A percentile compares a stretch with the other conserved stretches of the same genome.
Evolutionary conservation across 2,329 filamentous ascomycete species (phyloP).

Genomic region (Neofusicoccum parvum): DNA sequence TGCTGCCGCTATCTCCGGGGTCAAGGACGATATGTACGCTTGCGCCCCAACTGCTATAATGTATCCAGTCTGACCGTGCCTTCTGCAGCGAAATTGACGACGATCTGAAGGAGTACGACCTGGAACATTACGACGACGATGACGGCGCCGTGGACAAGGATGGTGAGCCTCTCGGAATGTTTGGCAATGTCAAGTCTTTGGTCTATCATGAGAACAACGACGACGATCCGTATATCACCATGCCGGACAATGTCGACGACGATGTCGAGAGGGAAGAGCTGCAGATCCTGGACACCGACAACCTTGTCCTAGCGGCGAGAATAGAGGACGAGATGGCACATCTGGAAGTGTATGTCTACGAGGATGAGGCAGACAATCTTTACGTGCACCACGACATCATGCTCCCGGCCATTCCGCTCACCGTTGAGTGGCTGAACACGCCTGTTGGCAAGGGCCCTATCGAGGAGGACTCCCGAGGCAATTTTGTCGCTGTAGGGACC

Average conservation of each 20-base stretch:
- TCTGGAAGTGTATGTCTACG: conserved; percentile 95
- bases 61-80: conserved; percentile 20
- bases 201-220: conserved; percentile 94
- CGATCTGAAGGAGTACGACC: conserved; percentile 92
- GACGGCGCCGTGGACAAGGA: conserved; percentile 68
- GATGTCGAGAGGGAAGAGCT: conserved; percentile 92
- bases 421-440: conserved; percentile 92
- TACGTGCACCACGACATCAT: conserved; percentile 99
- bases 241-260: conserved; percentile 71
- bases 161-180: conserved; percentile 81
- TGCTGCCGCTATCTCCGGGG: conserved; percentile 22
- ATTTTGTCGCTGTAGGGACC: conserved; percentile 92
- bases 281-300: conserved; percentile 90
- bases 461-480: conserved; percentile 70
- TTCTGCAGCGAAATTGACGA: conserved; percentile 61
- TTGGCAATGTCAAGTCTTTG: conserved; percentile 90
- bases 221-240: conserved; percentile 94
- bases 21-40: conserved; percentile 27
- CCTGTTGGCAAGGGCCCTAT: conserved; percentile 73
- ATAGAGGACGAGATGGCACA: conserved; percentile 97
- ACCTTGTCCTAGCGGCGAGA: conserved; percentile 87
- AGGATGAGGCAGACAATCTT: conserved; percentile 91
- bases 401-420: conserved; percentile 93
- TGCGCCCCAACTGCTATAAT: conserved; percentile 17
- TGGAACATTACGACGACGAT: conserved; percentile 94